Percentiles rank a stretch among this genome's conserved stretches.
phyloP scores from a whole-genome alignment of 371 early-diverging fungal species.

The Apophysomyces ossiformis region DNA sequence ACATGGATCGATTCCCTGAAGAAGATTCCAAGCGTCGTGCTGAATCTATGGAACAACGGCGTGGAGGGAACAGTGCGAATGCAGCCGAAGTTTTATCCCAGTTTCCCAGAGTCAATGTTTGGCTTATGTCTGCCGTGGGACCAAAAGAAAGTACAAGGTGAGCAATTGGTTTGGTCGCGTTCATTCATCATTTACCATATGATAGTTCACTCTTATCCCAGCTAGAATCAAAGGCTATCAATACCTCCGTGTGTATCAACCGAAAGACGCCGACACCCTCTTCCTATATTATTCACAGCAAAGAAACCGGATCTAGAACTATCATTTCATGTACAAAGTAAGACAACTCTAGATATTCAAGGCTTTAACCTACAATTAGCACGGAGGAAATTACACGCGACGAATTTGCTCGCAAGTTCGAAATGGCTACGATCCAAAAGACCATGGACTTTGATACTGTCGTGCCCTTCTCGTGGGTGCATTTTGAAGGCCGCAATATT shows the following conservation, averaged over 20 bases:
- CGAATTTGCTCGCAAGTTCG: conserved; percentile 23
- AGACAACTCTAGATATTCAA: conserved; percentile 1
- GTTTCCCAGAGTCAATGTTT: conserved; percentile 40
- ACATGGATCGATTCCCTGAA: conserved; percentile 53
- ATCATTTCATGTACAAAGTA: conserved; percentile 65
- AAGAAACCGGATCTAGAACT: conserved; percentile 57
- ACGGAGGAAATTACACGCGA: conserved; percentile 27
- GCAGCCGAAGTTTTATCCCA: conserved; percentile 61
- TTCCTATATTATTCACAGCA: conserved; percentile 65
- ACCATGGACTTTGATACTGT: conserved; percentile 10
- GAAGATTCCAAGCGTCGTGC: conserved; percentile 69
- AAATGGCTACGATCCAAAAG: conserved; percentile 1
- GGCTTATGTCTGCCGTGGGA: conserved; percentile 57
- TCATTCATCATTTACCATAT: not conserved
- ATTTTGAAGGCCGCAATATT: conserved; percentile 73
- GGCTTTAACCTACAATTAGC: conserved; percentile 7
- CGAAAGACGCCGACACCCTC: conserved; percentile 54
- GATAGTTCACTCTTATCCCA: conserved; percentile 30
- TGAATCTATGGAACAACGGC: conserved; percentile 53
- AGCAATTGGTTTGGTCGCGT: not conserved
- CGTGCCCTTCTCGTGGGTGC: conserved; percentile 50
- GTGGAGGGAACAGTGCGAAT: conserved; percentile 76
- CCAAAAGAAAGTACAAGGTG: conserved; percentile 51
- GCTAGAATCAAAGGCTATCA: conserved; percentile 45
- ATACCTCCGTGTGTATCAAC: conserved; percentile 40